phyloP scores from a whole-genome alignment of 75 land plant species.

The Gnetum montanum region DNA sequence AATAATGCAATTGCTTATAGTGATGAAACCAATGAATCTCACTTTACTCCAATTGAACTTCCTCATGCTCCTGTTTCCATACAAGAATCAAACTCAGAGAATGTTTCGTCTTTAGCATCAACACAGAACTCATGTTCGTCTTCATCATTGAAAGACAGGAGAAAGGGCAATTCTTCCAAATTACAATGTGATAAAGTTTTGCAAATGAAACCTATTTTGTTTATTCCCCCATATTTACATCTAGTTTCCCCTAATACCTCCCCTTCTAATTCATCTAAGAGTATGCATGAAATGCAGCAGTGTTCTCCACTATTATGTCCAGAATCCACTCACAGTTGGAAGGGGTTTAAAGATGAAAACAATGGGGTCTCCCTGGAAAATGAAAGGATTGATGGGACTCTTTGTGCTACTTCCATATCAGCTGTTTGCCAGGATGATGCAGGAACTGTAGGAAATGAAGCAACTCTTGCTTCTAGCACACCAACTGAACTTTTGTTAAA shows the following conservation, averaged over 20 bases:
- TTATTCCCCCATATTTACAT: not conserved
- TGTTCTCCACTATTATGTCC: constrained; percentile 30
- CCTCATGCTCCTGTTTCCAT: constrained; percentile 41
- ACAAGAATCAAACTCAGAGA: not conserved
- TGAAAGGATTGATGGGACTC: constrained; percentile 17
- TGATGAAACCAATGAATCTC: constrained; percentile 28
- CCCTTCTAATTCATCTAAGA: not conserved
- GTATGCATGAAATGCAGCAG: constrained; percentile 22
- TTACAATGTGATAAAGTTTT: not conserved
- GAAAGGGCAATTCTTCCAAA: not conserved
- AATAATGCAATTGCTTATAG: constrained; percentile 31
- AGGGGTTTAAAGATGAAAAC: not conserved
- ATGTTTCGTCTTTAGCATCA: not conserved
- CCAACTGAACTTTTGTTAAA: constrained; percentile 53
- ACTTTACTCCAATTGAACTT: constrained; percentile 11
- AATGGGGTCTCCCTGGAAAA: constrained; percentile 2
- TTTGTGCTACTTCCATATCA: constrained; percentile 48
- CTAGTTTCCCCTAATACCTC: constrained; percentile 3
- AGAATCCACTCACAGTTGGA: constrained; percentile 7
- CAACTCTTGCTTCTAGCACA: constrained; percentile 64
- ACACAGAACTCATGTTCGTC: not conserved
- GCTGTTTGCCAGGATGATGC: constrained; percentile 73
- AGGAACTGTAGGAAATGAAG: constrained; percentile 65
- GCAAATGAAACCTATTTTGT: constrained; percentile 8
- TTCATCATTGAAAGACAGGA: not conserved